Evolutionary conservation across 2,329 filamentous ascomycete genomes (phyloP).

Genomic region (Phyllosticta citriasiana): DNA sequence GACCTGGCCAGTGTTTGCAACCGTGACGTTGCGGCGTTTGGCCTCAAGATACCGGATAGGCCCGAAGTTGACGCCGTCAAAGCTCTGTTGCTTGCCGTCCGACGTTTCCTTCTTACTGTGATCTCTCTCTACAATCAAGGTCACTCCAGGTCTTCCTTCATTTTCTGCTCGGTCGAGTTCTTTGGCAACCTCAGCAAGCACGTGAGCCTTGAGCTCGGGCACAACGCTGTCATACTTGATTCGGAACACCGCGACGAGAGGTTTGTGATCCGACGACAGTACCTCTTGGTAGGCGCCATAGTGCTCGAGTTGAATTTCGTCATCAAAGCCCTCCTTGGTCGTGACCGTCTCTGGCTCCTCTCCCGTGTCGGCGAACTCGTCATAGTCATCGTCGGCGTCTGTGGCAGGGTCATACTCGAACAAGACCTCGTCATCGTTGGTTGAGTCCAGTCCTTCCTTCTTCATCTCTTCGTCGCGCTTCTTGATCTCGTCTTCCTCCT

Average conservation of each 20-base stretch:
- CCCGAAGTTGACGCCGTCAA: conserved; percentile 66
- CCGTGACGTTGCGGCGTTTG: conserved; percentile 59
- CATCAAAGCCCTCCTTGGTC: conserved; percentile 50
- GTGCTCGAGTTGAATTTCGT: conserved; percentile 47
- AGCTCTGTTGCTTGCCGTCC: conserved; percentile 29
- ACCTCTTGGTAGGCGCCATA: conserved; percentile 87
- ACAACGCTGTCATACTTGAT: conserved; percentile 81
- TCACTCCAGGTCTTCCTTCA: conserved; percentile 72
- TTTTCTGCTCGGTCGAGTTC: conserved; percentile 89
- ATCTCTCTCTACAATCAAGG: conserved; percentile 61
- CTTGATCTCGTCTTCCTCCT: conserved; percentile 56
- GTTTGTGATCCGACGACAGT: conserved; percentile 91
- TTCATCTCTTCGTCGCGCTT: conserved; percentile 80
- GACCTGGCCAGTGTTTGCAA: conserved; percentile 86
- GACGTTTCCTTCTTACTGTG: conserved; percentile 16
- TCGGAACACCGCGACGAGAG: conserved; percentile 71
- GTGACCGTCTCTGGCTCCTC: conserved; percentile 40
- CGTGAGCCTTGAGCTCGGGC: conserved; percentile 68
- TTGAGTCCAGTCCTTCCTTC: conserved; percentile 62
- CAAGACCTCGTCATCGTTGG: conserved; percentile 69
- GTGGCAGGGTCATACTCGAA: conserved; percentile 85
- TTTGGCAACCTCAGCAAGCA: conserved; percentile 78
- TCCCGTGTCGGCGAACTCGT: conserved; percentile 47
- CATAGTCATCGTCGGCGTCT: conserved; percentile 49
- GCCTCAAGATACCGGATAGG: conserved; percentile 58